Conservation (phyloP, 768 basidiomycete species). For the Neoboletus subvelutipes region DNA sequence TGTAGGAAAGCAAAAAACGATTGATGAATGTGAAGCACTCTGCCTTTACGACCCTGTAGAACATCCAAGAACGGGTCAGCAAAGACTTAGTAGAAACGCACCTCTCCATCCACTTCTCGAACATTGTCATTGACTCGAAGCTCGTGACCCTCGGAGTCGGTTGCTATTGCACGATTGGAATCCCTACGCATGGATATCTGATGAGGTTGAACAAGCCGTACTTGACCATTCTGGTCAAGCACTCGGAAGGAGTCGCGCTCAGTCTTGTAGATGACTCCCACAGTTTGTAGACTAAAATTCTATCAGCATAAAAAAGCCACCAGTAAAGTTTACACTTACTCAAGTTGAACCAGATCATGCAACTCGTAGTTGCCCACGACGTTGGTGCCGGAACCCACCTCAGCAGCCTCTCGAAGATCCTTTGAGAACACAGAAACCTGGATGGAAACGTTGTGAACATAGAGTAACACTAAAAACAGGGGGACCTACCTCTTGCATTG, state of each 20-base stretch:
- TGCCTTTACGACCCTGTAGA: constrained; percentile 75
- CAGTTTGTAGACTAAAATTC: constrained; percentile 72
- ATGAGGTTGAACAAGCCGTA: constrained; percentile 86
- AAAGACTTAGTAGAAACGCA: constrained; percentile 34
- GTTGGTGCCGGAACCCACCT: constrained; percentile 91
- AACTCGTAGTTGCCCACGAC: constrained; percentile 91
- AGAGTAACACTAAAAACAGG: not conserved
- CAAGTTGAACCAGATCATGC: constrained; percentile 95
- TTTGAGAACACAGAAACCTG: constrained; percentile 97
- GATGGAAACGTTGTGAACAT: constrained; percentile 6
- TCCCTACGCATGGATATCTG: constrained; percentile 92
- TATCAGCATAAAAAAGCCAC: constrained; percentile 11
- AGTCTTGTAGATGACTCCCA: constrained; percentile 96
- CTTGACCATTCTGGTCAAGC: constrained; percentile 90
- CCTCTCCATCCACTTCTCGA: constrained; percentile 89
- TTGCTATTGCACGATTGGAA: constrained; percentile 79
- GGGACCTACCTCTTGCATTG: constrained; percentile 82
- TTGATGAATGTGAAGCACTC: constrained; percentile 91
- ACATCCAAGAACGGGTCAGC: not conserved
- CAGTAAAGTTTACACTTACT: constrained; percentile 53
- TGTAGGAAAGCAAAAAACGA: constrained; percentile 93
- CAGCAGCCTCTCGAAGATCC: constrained; percentile 95
- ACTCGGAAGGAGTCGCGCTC: constrained; percentile 96
- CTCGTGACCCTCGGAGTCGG: constrained; percentile 86
- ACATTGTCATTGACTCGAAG: constrained; percentile 87